These are phyloP conservation scores for Metschnikowia lunata DNA, from an alignment of 805 yeast species.

Conservation along the genomic window DNA sequence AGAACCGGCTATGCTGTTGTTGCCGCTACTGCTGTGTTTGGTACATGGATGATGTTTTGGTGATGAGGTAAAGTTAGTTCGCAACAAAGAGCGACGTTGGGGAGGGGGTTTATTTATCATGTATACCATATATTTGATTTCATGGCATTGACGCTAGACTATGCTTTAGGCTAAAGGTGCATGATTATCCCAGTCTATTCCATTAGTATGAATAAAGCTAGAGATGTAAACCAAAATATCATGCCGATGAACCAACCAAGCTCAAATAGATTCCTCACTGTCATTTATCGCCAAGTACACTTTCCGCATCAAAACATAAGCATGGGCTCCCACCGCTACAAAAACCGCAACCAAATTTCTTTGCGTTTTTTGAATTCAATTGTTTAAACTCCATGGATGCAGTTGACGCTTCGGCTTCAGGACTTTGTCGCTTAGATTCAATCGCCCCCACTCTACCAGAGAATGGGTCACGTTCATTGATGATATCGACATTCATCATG, in stretches of 20 bases:
- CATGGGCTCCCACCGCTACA: slow-evolving; percentile 39
- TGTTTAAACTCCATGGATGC: slow-evolving; percentile 4
- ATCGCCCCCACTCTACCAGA: slow-evolving; percentile 3
- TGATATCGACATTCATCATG: slow-evolving; percentile 15
- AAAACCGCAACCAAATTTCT: slow-evolving; percentile 29
- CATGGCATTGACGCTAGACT: slow-evolving; percentile 4
- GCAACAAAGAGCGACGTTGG: too few relatives aligned
- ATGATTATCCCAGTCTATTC: too few relatives aligned
- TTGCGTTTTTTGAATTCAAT: slow-evolving; percentile 2
- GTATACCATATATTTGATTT: slow-evolving; percentile 4
- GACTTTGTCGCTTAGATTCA: slow-evolving; percentile 2
- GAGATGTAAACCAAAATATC: too few relatives aligned
- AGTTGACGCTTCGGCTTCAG: not conserved
- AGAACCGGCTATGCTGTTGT: slow-evolving; percentile 84
- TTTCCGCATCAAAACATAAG: slow-evolving; percentile 39
- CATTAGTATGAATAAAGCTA: too few relatives aligned
- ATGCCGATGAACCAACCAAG: too few relatives aligned
- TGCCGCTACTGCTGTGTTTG: slow-evolving; percentile 56
- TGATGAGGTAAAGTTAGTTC: slow-evolving; percentile 8
- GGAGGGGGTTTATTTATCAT: not conserved
- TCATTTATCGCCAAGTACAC: slow-evolving; percentile 13
- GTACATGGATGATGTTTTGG: slow-evolving; percentile 53
- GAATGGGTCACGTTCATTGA: slow-evolving; percentile 14
- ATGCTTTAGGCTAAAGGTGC: too few relatives aligned
- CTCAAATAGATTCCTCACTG: too few relatives aligned